phyloP scores from a whole-genome alignment of 805 yeast genomes.

The Kockiozyma suomiensis region DNA sequence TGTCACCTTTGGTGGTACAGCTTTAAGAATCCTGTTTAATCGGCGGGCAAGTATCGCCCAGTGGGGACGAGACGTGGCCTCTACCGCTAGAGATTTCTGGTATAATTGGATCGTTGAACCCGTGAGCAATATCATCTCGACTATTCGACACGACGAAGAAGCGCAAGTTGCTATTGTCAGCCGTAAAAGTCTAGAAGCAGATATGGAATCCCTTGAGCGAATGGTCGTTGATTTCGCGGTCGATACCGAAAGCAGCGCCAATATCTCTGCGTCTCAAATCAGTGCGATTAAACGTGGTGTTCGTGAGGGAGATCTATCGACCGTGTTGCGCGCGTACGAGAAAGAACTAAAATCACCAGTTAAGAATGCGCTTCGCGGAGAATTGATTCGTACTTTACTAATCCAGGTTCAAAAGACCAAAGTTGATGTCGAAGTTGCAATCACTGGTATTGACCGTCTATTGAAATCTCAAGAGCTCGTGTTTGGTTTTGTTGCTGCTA shows the following conservation, averaged over 20 bases:
- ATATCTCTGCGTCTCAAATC: conserved; percentile 20
- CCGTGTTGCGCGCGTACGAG: conserved; percentile 81
- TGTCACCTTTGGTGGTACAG: conserved; percentile 53
- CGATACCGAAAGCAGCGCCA: conserved; percentile 39
- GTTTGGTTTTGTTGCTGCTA: conserved; percentile 87
- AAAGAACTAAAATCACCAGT: conserved; percentile 70
- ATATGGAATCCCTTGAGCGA: conserved; percentile 75
- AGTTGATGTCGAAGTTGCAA: conserved; percentile 90
- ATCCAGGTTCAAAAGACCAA: conserved; percentile 96
- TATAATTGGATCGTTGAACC: conserved; percentile 86
- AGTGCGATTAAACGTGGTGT: conserved; percentile 53
- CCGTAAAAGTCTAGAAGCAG: conserved; percentile 75
- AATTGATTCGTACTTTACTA: conserved; percentile 71
- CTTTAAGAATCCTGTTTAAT: conserved; percentile 51
- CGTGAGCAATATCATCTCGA: conserved; percentile 65
- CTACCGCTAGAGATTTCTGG: conserved; percentile 58
- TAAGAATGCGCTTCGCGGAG: conserved; percentile 64
- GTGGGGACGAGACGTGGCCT: conserved; percentile 57
- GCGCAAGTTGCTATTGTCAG: conserved; percentile 76
- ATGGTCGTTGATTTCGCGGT: conserved; percentile 78
- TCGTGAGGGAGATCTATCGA: conserved; percentile 73
- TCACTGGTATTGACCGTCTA: conserved; percentile 86
- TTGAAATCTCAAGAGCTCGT: conserved; percentile 90
- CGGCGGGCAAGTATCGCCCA: conserved; percentile 52
- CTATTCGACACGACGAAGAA: conserved; percentile 81